phyloP scores from a whole-genome alignment of 169 alveolate genomes.

The Plasmodium cynomolgi region DNA sequence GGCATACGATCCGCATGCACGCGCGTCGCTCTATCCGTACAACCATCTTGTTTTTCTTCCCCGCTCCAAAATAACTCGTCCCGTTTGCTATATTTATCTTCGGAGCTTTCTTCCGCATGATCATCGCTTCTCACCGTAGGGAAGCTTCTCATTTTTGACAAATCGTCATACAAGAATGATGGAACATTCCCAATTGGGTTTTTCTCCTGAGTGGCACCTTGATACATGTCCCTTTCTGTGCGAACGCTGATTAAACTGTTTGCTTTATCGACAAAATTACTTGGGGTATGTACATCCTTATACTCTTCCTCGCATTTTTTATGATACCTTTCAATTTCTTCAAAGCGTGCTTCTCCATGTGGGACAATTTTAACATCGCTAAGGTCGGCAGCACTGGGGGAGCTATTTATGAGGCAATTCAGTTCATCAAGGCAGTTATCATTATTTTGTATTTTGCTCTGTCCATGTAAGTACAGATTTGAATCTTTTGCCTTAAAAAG shows the following conservation, averaged over 20 bases:
- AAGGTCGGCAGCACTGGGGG: background rate
- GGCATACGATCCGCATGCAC: background rate
- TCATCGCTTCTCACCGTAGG: background rate
- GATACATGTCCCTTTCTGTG: background rate
- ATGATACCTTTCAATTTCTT: slow-evolving; percentile 1
- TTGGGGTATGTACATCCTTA: slow-evolving; percentile 8
- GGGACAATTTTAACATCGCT: background rate
- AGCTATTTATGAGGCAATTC: slow-evolving; percentile 12
- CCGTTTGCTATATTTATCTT: background rate
- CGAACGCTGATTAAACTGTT: background rate
- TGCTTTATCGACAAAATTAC: background rate
- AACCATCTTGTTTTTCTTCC: background rate
- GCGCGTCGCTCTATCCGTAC: background rate
- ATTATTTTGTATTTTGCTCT: slow-evolving; percentile 1
- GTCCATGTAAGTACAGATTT: background rate
- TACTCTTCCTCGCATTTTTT: slow-evolving; percentile 42
- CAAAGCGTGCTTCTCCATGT: background rate
- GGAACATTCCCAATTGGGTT: background rate
- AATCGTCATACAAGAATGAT: background rate
- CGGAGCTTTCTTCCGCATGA: background rate
- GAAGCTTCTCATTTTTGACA: background rate
- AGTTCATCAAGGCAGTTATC: slow-evolving; percentile 46
- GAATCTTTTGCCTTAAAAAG: background rate
- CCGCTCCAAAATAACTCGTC: background rate
- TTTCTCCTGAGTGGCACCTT: background rate